phyloP scores from a whole-genome alignment of 495 filamentous ascomycete species.

The Lepraria neglecta region DNA sequence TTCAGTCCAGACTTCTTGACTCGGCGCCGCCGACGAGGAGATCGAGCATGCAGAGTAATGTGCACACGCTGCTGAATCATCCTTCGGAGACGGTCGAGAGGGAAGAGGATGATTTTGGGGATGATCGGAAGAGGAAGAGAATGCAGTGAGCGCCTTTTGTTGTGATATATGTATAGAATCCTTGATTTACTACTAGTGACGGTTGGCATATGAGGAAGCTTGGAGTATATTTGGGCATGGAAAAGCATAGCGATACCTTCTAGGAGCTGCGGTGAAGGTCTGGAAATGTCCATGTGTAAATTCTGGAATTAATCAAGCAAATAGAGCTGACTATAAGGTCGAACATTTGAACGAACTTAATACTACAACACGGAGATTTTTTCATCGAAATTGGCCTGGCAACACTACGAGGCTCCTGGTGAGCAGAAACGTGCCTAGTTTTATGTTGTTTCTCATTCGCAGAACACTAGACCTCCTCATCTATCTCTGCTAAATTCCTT shows the following conservation, averaged over 20 bases:
- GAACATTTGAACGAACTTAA: background rate
- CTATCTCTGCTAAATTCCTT: no score
- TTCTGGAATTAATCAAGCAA: background rate
- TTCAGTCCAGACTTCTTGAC: conserved; percentile 34
- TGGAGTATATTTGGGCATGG: background rate
- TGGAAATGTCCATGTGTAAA: conserved; percentile 6
- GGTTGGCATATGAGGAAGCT: conserved; percentile 2
- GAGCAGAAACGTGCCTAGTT: no score
- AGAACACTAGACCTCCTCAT: no score
- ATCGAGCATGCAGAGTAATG: conserved; percentile 69
- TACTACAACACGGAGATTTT: background rate
- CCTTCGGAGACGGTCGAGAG: conserved; percentile 71
- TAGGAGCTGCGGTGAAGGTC: background rate
- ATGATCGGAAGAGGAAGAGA: conserved; percentile 78
- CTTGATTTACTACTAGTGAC: background rate
- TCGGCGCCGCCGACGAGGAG: conserved; percentile 60
- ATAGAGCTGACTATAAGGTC: background rate
- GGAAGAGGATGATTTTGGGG: conserved; percentile 53
- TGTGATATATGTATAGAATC: conserved; percentile 9
- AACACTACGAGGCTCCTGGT: background rate
- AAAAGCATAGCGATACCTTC: conserved; percentile 2
- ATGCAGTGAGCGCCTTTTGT: conserved; percentile 42
- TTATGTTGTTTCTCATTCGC: no score
- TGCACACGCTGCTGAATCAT: conserved; percentile 68
- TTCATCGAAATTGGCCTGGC: no score